These are phyloP conservation scores for Globisporangium ultimum DNA, from an alignment of 352 stramenopile genomes.

Conservation along the genomic window DNA sequence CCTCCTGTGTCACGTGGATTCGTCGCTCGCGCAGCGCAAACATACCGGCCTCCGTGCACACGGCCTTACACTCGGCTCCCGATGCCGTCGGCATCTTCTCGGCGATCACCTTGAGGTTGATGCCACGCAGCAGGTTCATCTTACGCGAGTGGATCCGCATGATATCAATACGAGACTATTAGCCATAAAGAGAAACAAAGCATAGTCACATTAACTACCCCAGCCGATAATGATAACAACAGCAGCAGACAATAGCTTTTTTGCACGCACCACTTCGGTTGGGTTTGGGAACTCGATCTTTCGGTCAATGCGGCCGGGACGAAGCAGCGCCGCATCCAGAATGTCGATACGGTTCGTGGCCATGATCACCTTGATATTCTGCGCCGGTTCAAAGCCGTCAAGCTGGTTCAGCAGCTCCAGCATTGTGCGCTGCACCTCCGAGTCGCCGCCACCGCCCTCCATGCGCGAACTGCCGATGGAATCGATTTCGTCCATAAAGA, in stretches of 20 bases:
- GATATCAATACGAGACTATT: slow-evolving; percentile 92
- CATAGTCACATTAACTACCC: too few species aligned
- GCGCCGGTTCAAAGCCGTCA: slow-evolving; percentile 94
- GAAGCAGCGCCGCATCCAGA: slow-evolving; percentile 94
- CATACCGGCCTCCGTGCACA: slow-evolving; percentile 99
- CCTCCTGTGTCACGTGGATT: slow-evolving; percentile 99
- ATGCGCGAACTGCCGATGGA: slow-evolving; percentile 95
- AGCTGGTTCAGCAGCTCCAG: slow-evolving; percentile 99
- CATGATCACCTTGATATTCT: slow-evolving; percentile 99
- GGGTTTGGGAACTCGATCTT: slow-evolving; percentile 99
- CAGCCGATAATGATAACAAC: not conserved
- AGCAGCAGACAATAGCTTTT: not conserved
- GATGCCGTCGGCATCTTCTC: slow-evolving; percentile 98
- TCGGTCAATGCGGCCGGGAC: slow-evolving; percentile 97
- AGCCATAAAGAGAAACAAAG: slow-evolving; percentile 9
- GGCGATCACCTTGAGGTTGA: slow-evolving; percentile 97
- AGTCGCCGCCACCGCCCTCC: slow-evolving; percentile 95
- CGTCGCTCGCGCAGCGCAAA: slow-evolving; percentile 98
- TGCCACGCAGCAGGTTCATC: slow-evolving; percentile 99
- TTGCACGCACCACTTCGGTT: slow-evolving; percentile 84
- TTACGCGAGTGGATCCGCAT: slow-evolving; percentile 98
- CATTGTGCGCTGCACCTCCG: slow-evolving; percentile 99
- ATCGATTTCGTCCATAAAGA: slow-evolving; percentile 99
- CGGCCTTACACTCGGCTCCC: slow-evolving; percentile 98
- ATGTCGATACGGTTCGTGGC: slow-evolving; percentile 99